Evolutionary conservation across 768 basidiomycete genomes (phyloP).

Genomic region (Hericium coralloides): DNA sequence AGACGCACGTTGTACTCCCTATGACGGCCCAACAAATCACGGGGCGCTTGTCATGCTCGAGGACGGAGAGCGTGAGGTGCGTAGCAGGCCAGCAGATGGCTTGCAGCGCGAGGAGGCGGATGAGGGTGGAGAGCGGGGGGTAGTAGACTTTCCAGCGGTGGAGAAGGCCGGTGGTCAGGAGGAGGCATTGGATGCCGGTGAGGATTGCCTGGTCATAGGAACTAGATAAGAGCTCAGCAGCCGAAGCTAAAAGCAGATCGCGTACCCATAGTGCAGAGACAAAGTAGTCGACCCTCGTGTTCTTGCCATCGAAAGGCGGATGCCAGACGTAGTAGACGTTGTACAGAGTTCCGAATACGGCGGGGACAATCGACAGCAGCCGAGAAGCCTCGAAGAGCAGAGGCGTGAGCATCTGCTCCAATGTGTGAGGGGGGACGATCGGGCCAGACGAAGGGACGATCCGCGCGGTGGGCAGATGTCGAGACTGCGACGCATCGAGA

Average conservation of each 20-base stretch:
- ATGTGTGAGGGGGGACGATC: constrained; percentile 38
- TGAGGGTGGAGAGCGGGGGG: constrained; percentile 76
- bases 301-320: constrained; percentile 29
- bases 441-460: constrained; percentile 42
- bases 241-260: background rate
- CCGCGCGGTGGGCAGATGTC: constrained; percentile 62
- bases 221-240: background rate
- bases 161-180: constrained; percentile 81
- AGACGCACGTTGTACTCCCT: constrained; percentile 79
- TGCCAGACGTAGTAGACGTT: constrained; percentile 47
- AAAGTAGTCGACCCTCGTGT: constrained; percentile 51
- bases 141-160: constrained; percentile 91
- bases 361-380: constrained; percentile 64
- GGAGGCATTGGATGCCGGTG: constrained; percentile 85
- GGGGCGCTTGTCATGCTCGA: constrained; percentile 63
- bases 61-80: constrained; percentile 68
- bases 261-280: constrained; percentile 68
- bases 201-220: constrained; percentile 71
- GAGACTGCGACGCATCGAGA: constrained; percentile 35
- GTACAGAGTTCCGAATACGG: constrained; percentile 53
- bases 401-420: constrained; percentile 40
- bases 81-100: constrained; percentile 97
- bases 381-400: constrained; percentile 65
- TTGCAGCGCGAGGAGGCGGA: constrained; percentile 87
- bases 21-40: constrained; percentile 88